Conservation (phyloP, 306 rosid species). For the Casuarina cunninghamiana region DNA sequence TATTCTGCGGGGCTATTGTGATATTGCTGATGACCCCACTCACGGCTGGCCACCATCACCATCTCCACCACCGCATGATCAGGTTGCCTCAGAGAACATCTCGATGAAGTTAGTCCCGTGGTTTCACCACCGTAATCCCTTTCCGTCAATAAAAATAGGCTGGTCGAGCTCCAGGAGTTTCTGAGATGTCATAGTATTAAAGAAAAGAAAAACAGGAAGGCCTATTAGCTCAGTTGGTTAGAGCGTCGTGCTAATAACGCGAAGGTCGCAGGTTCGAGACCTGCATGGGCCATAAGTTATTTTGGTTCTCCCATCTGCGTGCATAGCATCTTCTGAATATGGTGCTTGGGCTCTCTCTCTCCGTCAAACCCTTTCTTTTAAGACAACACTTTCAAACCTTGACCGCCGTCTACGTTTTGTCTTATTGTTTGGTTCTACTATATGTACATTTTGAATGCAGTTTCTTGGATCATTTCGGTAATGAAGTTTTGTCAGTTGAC, state of each 20-base stretch:
- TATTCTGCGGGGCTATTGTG: conserved; percentile 54
- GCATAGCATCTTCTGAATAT: neutral
- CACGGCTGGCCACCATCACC: neutral
- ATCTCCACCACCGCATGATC: neutral
- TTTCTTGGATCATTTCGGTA: neutral
- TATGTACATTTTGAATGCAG: neutral
- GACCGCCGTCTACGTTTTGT: too few relatives aligned
- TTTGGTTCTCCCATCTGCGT: neutral
- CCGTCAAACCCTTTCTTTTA: too few relatives aligned
- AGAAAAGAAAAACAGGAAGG: neutral
- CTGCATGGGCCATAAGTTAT: neutral
- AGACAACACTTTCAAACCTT: too few relatives aligned
- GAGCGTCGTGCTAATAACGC: conserved; percentile 25
- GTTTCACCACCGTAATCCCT: neutral
- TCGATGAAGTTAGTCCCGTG: neutral
- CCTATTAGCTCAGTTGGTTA: conserved; percentile 22
- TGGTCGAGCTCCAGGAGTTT: neutral
- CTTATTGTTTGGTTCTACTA: neutral
- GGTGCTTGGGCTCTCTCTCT: too few relatives aligned
- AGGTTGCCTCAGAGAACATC: neutral
- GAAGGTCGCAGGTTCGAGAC: conserved; percentile 25
- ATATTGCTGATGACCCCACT: conserved; percentile 18
- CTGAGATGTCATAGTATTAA: too few relatives aligned
- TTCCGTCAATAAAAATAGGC: neutral
- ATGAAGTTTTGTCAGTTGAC: neutral